Base-by-base conservation (phyloP, 805 yeast species). In the Wickerhamomyces hampshirensis region DNA sequence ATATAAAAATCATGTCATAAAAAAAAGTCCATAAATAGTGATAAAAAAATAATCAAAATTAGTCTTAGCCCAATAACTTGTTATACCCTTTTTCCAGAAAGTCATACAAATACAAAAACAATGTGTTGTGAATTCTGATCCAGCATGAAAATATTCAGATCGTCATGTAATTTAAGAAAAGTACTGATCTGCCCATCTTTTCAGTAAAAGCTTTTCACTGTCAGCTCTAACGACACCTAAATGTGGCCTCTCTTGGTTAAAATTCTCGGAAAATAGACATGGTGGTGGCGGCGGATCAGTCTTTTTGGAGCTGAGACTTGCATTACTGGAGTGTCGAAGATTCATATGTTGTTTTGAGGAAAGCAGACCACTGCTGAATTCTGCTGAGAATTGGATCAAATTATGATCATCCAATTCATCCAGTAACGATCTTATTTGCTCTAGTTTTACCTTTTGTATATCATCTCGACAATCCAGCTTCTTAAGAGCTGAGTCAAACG, bases 131-230 rank as follows among this genome's bases (percentile, higher is more conserved):
- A n/a, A n/a, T n/a, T n/a, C n/a, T n/a, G n/a, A n/a, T n/a, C n/a
- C n/a, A n/a, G n/a, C n/a, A n/a, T n/a, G n/a, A n/a, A n/a, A n/a
- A n/a, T n/a, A n/a, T n/a, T n/a, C n/a, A n/a, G n/a, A n/a, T n/a
- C n/a, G n/a, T n/a, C n/a, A n/a, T n/a, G n/a, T n/a, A n/a, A n/a
- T 11, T 38, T 30, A 47, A 6, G 29, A 28, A 26, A 53, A 52
- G 37, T 52, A 53, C 35, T 50, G 56, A 21, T 53, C 75, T 1
- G 74, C 68, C 79, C 79, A 73, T 42, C 77, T 56, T 18, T 68
- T 66, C 33, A 71, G 40, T 28, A 73, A 44, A 14, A 73, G 44
- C 43, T 71, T 73, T 44, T 73, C 78, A 9, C 52, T 39, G 26
- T 48, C 53, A 1, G 50, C 40, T 29, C 46, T 49, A 15, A 46